phyloP scores from a whole-genome alignment of 2,329 filamentous ascomycete species.

The Fusarium cicatricum region DNA sequence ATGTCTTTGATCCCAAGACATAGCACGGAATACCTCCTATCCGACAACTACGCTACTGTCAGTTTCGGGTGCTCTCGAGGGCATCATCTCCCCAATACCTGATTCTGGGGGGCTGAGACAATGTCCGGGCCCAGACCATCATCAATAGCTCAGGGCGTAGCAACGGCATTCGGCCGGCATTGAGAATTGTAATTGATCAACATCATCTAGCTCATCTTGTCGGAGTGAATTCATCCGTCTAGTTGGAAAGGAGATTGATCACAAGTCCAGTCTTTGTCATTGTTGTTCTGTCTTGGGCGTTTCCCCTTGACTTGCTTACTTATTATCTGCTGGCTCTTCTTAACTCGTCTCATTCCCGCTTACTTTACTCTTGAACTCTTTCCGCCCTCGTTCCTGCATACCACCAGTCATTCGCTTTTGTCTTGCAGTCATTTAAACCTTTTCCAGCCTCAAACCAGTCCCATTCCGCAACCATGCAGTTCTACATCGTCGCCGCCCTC shows the following conservation, averaged over 20 bases:
- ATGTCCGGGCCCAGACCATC: not conserved
- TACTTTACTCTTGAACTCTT: not conserved
- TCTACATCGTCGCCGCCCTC: constrained; percentile 10
- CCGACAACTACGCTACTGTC: not conserved
- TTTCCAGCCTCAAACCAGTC: not conserved
- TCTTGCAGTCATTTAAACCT: constrained; percentile 12
- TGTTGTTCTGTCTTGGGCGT: no score
- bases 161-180: no score
- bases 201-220: no score
- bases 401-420: constrained; percentile 2
- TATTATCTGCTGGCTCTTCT: not conserved
- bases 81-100: not conserved
- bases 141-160: not conserved
- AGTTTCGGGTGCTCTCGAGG: not conserved
- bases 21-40: constrained; percentile 3
- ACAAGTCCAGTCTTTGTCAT: no score
- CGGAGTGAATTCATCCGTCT: no score
- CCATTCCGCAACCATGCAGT: constrained; percentile 26
- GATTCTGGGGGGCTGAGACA: not conserved
- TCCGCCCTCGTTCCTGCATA: not conserved
- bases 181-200: no score
- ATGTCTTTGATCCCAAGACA: constrained; percentile 16
- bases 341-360: not conserved
- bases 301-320: no score
- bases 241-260: no score